phyloP scores from a whole-genome alignment of 768 basidiomycete genomes.

The Suillus sp. region DNA sequence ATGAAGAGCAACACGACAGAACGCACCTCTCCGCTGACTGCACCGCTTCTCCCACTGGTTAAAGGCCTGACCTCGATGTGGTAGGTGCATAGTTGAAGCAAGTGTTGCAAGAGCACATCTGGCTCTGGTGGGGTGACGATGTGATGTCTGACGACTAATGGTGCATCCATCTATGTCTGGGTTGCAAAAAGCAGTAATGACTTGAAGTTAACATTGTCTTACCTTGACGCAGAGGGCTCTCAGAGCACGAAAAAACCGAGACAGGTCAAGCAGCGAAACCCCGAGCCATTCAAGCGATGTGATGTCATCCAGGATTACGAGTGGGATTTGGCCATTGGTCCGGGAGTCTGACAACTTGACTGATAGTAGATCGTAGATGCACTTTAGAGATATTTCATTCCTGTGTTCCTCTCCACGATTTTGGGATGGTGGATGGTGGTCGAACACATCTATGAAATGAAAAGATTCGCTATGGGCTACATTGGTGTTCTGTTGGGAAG shows the following conservation, averaged over 20 bases:
- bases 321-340: constrained; percentile 21
- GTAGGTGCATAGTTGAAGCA: constrained; percentile 65
- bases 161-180: constrained; percentile 47
- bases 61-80: constrained; percentile 75
- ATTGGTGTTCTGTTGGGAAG: constrained; percentile 34
- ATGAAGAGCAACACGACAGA: not conserved
- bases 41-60: constrained; percentile 73
- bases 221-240: constrained; percentile 59
- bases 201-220: not conserved
- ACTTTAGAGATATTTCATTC: constrained; percentile 26
- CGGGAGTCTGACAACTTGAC: constrained; percentile 23
- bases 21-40: constrained; percentile 75
- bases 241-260: constrained; percentile 62
- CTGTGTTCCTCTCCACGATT: constrained; percentile 13
- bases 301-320: constrained; percentile 75
- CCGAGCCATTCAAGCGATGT: constrained; percentile 75
- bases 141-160: constrained; percentile 68
- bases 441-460: constrained; percentile 55
- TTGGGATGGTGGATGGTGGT: constrained; percentile 34
- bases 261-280: constrained; percentile 49
- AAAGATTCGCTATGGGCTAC: constrained; percentile 43
- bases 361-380: constrained; percentile 40
- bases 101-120: constrained; percentile 58
- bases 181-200: not conserved
- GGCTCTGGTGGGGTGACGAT: constrained; percentile 52